Base-by-base conservation (phyloP, 495 filamentous ascomycete genomes). In the Alectoria sarmentosa region DNA sequence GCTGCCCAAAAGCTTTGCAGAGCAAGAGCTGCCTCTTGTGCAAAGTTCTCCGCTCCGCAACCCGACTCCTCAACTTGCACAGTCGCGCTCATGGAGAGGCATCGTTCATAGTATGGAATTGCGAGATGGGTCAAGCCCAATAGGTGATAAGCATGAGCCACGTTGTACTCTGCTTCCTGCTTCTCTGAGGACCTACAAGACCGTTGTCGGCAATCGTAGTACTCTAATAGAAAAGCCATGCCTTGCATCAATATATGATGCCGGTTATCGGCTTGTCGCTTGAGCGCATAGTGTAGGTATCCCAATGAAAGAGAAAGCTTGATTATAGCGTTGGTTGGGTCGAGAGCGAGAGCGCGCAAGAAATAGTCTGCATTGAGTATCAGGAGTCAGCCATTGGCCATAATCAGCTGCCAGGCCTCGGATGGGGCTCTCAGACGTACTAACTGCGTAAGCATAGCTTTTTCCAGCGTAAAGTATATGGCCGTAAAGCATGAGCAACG, bases 111-210 rank as follows among this genome's bases (percentile, higher is more conserved):
- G 60, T 83, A 90, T 38, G 86, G 83, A 21, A 90, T 76, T 4
- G 94, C 93, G 19, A 96, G 72, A 72, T 92, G 88, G 19, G 80
- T 78, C 39, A 98, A 74, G 1, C 92, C 91, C 13, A 98, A 81
- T 44, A 89, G 77, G 69, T 96, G 90, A 74, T 88, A 96, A 4
- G 88, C 82, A 17, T 91, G 81, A 26, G 84, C 94, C 55, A 92
- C 82, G 69, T 98, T 98, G 74, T 88, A 98, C 65, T 96, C 89
- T 28, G 91, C 90, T 73, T 98, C 94, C 72, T 92, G 89, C 69
- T 86, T 81, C 48, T 78, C 73, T n/a, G 76, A 69, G 3, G 76
- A 68, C 60, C 61, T 72, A 34, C 73, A 75, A 63, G 74, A 64
- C 30, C 67, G 74, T 70, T 72, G 77, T 54, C 57, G 63, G 8